Evolutionary conservation across 148 eudicot genomes (phyloP), one percentile per base, ranked within the genome.

Genomic region (Bassia scoparia): DNA sequence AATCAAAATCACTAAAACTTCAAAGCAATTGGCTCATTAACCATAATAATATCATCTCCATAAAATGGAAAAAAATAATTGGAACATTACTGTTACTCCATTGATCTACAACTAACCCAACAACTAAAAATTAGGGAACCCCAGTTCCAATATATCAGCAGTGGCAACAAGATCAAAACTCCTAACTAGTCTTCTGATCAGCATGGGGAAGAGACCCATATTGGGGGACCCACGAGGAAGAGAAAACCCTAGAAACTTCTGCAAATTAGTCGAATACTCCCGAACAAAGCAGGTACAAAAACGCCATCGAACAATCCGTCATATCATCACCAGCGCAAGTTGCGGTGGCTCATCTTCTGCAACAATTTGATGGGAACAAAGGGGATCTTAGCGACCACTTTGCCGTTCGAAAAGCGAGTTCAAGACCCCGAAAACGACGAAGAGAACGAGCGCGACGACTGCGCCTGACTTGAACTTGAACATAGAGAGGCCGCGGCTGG

Each of bases 271-370:
- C 98, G 78, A 34, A 95, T 91, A 77, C 98, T 91, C 55, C 84
- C 59, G 97, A 91, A 62, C 98, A 95, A 73, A 95, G 67, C 67
- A 95, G 77, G 27, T 95, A 91, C 74, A 95, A 27, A 83, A 95
- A 95, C 50, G 97, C 98, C 98, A 95, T 95, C 1, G 98, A 91
- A 73, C 97, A 95, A 88, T 95, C 98, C 17, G 98, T 95, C 87
- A 81, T 77, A 74, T 95, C 98, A 43, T 89, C 90, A 30, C 98
- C 97, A 0, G 81, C n/a, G 79, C 78, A 95, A 76, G 1, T 95
- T 95, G 10, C 97, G 60, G 24, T 88, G 98, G 59, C 91, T 87
- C 97, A 95, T 95, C 85, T 95, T 95, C 97, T 91, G 97, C 62
- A 95, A 86, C 27, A 95, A 29, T 20, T 78, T 73, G 0, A 85